Evolutionary conservation across 176 grass and related monocot genomes (phyloP), one percentile per base, ranked within the genome.

Genomic region (Bonia amplexicaulis): DNA sequence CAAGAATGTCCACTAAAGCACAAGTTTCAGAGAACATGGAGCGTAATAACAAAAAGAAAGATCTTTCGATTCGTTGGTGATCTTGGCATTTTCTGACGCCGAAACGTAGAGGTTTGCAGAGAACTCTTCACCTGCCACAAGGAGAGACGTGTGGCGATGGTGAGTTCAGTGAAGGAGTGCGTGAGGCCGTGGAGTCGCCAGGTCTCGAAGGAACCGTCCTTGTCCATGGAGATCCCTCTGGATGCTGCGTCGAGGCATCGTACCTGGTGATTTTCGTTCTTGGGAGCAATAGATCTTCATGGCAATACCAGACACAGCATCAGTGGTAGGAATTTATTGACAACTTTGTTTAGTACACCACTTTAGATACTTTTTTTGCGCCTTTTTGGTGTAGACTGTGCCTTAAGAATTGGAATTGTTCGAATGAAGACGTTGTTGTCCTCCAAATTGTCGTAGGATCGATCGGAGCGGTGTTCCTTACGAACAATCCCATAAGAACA

Each of bases 141-240:
- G 26, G 35, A 10, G 83, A 60, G 48, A 20, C 42, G 14, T 89
- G 77, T 67, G 87, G 77, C 23, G 68, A 12, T 9, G 82, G 61
- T 22, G 69, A 53, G 82, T 52, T 85, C 35, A 2, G 41, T 0
- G 12, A 27, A 17, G 41, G 13, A 51, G 20, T 0, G 58, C 41
- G 76, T 57, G 80, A 67, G 84, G 77, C 9, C 31, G 48, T 62
- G 65, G 69, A 17, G 76, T 12, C 82, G 88, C 85, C 82, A 78
- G 45, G 72, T 93, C 75, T 31, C 47, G n/a, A 6, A 22, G 48
- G 1, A 27, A 8, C 19, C 22, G 70, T 86, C 69, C 17, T 6
- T 46, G 52, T 80, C 73, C 63, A 65, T 46, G 37, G 66, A 58
- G 74, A 60, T 61, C 2, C 61, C 27, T 64, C 71, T 78, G 35